Evolutionary conservation across 2,329 filamentous ascomycete genomes (phyloP), one percentile per base, ranked within the genome.

Genomic region (Clarireedia sp.): DNA sequence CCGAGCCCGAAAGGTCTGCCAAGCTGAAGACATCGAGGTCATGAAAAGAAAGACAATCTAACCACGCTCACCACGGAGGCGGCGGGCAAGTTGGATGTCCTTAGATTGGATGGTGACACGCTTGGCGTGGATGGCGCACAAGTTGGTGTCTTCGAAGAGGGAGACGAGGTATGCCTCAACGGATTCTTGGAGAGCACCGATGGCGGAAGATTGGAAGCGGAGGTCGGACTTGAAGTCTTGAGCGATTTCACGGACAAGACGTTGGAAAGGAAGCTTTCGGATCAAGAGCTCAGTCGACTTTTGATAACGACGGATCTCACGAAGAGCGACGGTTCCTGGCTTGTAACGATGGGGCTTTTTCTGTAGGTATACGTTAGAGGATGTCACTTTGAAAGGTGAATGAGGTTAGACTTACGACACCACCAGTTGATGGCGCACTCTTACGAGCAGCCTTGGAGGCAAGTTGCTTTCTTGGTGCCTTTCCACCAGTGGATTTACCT

Each of bases 111-210:
- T 97, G 70, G 92, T 97, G 71, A 97, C 94, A 79, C 94, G 90
- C 85, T 97, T 97, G 77, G 94, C 92, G 78, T 97, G 94, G 75
- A 97, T 96, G 71, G 94, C 92, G 78, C 92, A 97, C 96, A 65
- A 79, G 80, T 97, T 97, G 78, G 92, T 96, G 73, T 97, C 92
- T 77, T 97, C 91, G 69, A 97, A 97, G 63, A 97, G 86, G 45
- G 91, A 95, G 75, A 97, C 91, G 69, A 99, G 87, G 78, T 96
- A 97, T 2, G 94, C 95, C 81, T 99, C 94, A 64, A 96, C 91
- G 54, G 94, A 96, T 81, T 99, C 94, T 79, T 99, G 92, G 41
- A 99, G 86, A 63, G 94, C 94, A 70, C 90, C 89, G 72, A 99
- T 96, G 73, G 94, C 94, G 47, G 92, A 96, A 23, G 90, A 95